Base-by-base conservation (phyloP, 2,329 filamentous ascomycete species). In the Intubia oerlemansii region DNA sequence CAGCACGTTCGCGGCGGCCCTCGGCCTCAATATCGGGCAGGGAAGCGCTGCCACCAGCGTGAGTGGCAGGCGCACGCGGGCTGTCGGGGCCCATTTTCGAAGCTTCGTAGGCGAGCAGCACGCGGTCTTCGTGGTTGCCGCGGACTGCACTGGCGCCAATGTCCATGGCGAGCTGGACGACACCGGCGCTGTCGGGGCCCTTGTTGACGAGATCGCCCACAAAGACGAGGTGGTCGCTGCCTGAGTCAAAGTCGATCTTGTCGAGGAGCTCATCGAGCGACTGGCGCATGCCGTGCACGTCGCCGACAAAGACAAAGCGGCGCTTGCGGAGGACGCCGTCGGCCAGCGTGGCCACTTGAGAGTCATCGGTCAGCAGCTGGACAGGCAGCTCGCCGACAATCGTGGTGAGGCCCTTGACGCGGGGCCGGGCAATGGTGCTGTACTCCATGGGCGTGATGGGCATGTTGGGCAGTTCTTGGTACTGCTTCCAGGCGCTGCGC, bases 111-210 rank as follows among this genome's bases (percentile, higher is more conserved):
- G 70, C 62, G 7, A 74, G 59, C n/a, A 95, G 59, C 13, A 93
- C 59, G 14, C 71, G 64, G 46, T 95, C 84, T 46, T 98, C 88
- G 51, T 92, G 79, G 50, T 93, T 93, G 12, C 88, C 88, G 28
- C 85, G 72, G 7, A 95, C 81, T 36, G 70, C 79, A 17, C 73
- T 79, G 14, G 85, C 84, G 28, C 66, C 65, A 21, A 85, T 52
- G 10, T 63, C 51, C 46, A 81, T 76, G 21, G 80, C 73, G 24
- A 82, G 57, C 33, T 75, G 66, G 27, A 95, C 59, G 1, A 92
- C 79, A 21, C 73, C 80, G 1, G 60, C 43, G 18, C 78, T 85
- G 49, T 92, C 72, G 9, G 84, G 81, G 1, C 85, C 84, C 51
- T 92, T 92, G 44, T 72, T 72, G 40, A 95, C 62, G 45, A 85